A percentile compares a stretch with the other conserved stretches of the same genome.
phyloP scores from a whole-genome alignment of 352 stramenopile species.

The Pilasporangium apinafurcum region DNA sequence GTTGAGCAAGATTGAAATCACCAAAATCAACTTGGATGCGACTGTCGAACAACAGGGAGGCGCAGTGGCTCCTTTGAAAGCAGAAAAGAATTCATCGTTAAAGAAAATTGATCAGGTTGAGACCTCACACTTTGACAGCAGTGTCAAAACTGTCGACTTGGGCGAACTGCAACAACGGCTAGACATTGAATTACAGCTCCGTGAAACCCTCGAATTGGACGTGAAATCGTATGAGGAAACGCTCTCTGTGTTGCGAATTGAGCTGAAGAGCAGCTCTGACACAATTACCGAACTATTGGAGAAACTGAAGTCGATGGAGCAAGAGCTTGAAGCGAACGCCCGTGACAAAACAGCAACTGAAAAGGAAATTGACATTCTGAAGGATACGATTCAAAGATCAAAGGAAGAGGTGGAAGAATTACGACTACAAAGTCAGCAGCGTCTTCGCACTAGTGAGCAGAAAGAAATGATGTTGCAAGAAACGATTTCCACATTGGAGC shows the following conservation, averaged over 20 bases:
- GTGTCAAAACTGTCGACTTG: background rate
- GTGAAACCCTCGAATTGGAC: constrained; percentile 47
- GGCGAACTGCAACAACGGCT: constrained; percentile 24
- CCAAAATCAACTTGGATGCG: no score
- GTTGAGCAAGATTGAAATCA: constrained; percentile 3
- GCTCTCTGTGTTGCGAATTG: constrained; percentile 34
- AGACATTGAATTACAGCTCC: constrained; percentile 24
- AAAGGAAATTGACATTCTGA: constrained; percentile 20
- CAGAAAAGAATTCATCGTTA: no score
- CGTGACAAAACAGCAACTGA: constrained; percentile 23
- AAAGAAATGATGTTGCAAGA: constrained; percentile 32
- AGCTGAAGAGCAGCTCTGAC: constrained; percentile 45
- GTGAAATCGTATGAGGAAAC: constrained; percentile 65
- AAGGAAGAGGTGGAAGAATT: constrained; percentile 58
- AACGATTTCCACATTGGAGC: constrained; percentile 23
- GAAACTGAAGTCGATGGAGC: constrained; percentile 27
- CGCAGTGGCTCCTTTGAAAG: no score
- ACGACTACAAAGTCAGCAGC: constrained; percentile 51
- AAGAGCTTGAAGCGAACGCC: constrained; percentile 9
- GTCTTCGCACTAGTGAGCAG: constrained; percentile 28
- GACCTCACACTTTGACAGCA: background rate
- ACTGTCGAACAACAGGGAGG: no score
- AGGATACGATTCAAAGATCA: constrained; percentile 17
- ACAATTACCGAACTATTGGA: constrained; percentile 26
- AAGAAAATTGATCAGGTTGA: no score